These are phyloP conservation scores for Mortierella sp. DNA, from an alignment of 371 early-diverging fungal genomes.

Conservation along the genomic window DNA sequence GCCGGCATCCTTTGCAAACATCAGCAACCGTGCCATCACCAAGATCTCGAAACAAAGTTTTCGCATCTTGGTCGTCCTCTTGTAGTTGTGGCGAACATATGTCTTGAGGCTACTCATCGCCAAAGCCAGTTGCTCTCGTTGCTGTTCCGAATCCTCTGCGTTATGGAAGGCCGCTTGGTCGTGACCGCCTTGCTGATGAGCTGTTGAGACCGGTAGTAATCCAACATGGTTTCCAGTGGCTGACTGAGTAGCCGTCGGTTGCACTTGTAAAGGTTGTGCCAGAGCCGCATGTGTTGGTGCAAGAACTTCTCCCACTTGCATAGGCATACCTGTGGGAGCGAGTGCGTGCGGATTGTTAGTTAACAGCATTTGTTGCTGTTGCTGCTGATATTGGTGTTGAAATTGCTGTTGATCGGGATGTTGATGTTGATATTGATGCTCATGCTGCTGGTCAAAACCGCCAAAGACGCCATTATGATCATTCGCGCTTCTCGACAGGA, in stretches of 20 bases:
- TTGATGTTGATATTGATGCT: background rate
- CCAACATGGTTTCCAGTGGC: no score
- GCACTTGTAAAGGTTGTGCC: slow-evolving; percentile 23
- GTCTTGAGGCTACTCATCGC: slow-evolving; percentile 25
- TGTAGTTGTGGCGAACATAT: slow-evolving; percentile 40
- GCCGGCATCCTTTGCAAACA: slow-evolving; percentile 52
- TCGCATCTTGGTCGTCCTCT: slow-evolving; percentile 23
- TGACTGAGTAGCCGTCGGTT: background rate
- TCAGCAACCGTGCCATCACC: slow-evolving; percentile 23
- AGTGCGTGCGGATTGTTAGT: background rate
- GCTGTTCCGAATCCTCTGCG: slow-evolving; percentile 19
- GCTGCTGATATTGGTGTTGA: slow-evolving; percentile 9
- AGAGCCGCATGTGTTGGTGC: slow-evolving; percentile 41
- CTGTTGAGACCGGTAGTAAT: no score
- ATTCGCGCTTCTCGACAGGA: background rate
- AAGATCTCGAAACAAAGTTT: slow-evolving; percentile 41
- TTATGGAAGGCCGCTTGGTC: background rate
- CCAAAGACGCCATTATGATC: slow-evolving; percentile 1
- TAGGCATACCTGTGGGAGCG: background rate
- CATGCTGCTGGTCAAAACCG: background rate
- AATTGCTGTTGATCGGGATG: background rate
- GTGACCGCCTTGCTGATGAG: no score
- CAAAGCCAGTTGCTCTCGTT: slow-evolving; percentile 15
- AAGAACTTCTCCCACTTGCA: slow-evolving; percentile 33
- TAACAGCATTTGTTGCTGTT: background rate